Conservation (phyloP, 176 grass and related monocot species). For the Triticum monococcum region DNA sequence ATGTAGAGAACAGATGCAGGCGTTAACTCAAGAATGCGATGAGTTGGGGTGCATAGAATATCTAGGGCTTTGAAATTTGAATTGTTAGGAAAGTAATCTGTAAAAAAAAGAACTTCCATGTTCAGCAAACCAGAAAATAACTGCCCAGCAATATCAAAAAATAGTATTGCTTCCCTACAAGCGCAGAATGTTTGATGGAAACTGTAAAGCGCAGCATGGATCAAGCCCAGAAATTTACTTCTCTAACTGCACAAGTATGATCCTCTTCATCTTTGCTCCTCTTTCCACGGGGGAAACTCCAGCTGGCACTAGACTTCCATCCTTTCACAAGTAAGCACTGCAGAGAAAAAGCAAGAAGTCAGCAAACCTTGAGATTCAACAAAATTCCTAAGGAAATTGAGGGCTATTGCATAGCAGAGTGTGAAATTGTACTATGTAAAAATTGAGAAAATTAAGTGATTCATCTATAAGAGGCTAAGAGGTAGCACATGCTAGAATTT, state of each 20-base stretch:
- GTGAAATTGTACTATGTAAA: neutral
- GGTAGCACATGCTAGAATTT: neutral
- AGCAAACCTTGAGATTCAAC: neutral
- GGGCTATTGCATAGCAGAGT: neutral
- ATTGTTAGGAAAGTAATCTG: neutral
- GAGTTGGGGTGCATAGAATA: neutral
- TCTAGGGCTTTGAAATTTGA: neutral
- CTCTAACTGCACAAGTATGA: slow-evolving; percentile 84
- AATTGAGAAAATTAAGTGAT: neutral
- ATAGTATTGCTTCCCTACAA: neutral
- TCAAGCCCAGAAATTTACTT: slow-evolving; percentile 57
- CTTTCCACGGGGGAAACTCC: slow-evolving; percentile 99
- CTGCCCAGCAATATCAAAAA: neutral
- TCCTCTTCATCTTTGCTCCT: slow-evolving; percentile 97
- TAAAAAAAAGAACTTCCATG: neutral
- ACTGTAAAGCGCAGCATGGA: neutral
- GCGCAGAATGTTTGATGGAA: neutral
- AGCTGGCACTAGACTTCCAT: slow-evolving; percentile 89
- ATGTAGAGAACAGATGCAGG: neutral
- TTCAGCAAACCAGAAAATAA: neutral
- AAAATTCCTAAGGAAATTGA: neutral
- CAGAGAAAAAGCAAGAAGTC: slow-evolving; percentile 3
- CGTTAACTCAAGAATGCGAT: neutral
- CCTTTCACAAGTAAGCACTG: slow-evolving; percentile 98
- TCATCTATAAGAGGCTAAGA: neutral